Evolutionary conservation across 352 stramenopile species (phyloP).

Genomic region (Phytopythium litorale): DNA sequence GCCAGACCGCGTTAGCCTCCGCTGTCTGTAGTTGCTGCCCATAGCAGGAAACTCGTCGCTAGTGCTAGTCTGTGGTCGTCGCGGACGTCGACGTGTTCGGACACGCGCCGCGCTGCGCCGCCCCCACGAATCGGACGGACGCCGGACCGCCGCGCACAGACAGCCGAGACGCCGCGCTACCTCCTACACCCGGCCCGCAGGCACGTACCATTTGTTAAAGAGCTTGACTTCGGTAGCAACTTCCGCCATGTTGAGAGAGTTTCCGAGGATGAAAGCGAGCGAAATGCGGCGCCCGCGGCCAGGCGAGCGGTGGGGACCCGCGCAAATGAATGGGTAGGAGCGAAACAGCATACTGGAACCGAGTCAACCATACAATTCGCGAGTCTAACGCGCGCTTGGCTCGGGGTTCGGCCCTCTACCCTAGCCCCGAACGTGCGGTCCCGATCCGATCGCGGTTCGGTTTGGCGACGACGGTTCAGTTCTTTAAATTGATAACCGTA

Average conservation of each 20-base stretch:
- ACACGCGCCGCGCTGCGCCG: too few relatives aligned
- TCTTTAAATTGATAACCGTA: constrained; percentile 3
- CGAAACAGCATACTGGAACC: constrained; percentile 44
- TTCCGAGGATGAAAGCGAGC: constrained; percentile 81
- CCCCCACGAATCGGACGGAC: too few relatives aligned
- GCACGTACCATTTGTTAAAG: constrained; percentile 93
- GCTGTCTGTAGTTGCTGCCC: neutral
- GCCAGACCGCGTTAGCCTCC: neutral
- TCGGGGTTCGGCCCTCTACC: neutral
- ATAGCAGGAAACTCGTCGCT: too few relatives aligned
- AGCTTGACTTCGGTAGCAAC: constrained; percentile 93
- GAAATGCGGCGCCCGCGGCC: constrained; percentile 8
- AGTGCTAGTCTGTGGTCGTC: too few relatives aligned
- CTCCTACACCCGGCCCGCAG: neutral
- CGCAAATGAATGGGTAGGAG: constrained; percentile 86
- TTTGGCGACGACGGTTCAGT: neutral
- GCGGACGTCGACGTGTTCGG: too few relatives aligned
- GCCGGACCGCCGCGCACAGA: neutral
- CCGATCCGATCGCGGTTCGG: neutral
- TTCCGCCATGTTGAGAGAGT: constrained; percentile 90
- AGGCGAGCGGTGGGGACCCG: constrained; percentile 7
- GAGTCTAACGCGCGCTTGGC: constrained; percentile 15
- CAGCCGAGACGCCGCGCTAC: neutral
- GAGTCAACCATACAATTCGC: constrained; percentile 56
- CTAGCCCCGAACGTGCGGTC: neutral